phyloP scores from a whole-genome alignment of 1,284 basidiomycete species.

The Sporisorium iseilematis-ciliati region DNA sequence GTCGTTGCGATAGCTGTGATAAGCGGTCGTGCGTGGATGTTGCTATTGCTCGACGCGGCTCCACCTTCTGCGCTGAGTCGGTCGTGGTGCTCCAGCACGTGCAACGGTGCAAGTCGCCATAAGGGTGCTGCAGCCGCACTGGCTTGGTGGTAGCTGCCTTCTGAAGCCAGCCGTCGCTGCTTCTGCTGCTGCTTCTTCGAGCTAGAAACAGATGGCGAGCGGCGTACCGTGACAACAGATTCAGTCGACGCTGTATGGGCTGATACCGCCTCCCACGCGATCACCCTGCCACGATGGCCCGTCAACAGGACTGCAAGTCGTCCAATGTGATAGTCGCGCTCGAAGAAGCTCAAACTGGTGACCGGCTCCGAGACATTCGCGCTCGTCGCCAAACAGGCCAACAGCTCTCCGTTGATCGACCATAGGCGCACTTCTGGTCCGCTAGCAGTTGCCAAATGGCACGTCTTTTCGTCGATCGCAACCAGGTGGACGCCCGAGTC shows the following conservation, averaged over 20 bases:
- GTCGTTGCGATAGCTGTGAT: conserved; percentile 43
- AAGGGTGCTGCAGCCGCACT: neutral
- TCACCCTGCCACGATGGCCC: conserved; percentile 63
- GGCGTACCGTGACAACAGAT: neutral
- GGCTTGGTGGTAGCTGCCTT: conserved; percentile 8
- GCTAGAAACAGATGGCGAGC: conserved; percentile 10
- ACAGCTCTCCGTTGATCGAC: conserved; percentile 82
- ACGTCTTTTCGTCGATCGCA: conserved; percentile 85
- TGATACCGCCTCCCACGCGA: conserved; percentile 61
- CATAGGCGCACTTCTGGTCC: conserved; percentile 78
- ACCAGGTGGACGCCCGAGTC: conserved; percentile 77
- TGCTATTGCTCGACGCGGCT: neutral
- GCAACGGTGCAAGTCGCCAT: conserved; percentile 51
- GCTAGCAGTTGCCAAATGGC: conserved; percentile 85
- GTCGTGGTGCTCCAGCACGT: conserved; percentile 57
- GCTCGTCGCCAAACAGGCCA: conserved; percentile 77
- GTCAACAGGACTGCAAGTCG: conserved; percentile 62
- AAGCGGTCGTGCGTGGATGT: conserved; percentile 17
- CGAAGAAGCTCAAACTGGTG: conserved; percentile 81
- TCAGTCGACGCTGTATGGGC: conserved; percentile 26
- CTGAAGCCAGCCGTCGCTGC: conserved; percentile 23
- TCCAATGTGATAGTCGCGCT: conserved; percentile 74
- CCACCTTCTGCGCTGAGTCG: conserved; percentile 20
- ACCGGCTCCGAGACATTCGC: conserved; percentile 71
- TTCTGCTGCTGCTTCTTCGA: conserved; percentile 11